Evolutionary conservation across 2,329 filamentous ascomycete genomes (phyloP).

Genomic region (Colletotrichum tanaceti): DNA sequence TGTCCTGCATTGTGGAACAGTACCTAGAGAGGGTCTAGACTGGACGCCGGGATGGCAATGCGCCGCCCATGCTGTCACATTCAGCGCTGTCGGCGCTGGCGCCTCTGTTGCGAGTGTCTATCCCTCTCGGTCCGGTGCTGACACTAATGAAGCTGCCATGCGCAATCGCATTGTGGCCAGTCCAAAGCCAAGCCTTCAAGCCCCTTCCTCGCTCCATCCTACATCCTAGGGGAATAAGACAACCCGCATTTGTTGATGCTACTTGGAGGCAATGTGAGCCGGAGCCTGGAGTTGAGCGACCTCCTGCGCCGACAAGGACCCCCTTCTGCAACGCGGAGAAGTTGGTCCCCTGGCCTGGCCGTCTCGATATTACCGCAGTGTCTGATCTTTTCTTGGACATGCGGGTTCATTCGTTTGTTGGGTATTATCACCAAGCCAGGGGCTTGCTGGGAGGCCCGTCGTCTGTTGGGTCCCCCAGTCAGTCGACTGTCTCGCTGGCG

Average conservation of each 20-base stretch:
- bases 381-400: slow-evolving; percentile 7
- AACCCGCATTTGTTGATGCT: slow-evolving; percentile 1
- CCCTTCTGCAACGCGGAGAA: slow-evolving; percentile 4
- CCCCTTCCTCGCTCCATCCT: too few relatives aligned
- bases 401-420: slow-evolving; percentile 11
- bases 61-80: neutral
- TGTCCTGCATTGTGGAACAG: neutral
- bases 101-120: slow-evolving; percentile 17
- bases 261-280: slow-evolving; percentile 9
- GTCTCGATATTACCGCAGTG: slow-evolving; percentile 17
- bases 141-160: slow-evolving; percentile 20
- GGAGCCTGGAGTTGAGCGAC: slow-evolving; percentile 9
- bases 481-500: slow-evolving; percentile 1
- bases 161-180: slow-evolving; percentile 6
- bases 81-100: slow-evolving; percentile 20
- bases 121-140: slow-evolving; percentile 18
- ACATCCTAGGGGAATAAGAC: slow-evolving; percentile 15
- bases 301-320: slow-evolving; percentile 18
- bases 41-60: neutral
- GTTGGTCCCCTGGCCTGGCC: slow-evolving; percentile 15
- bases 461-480: neutral
- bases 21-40: neutral
- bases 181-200: slow-evolving; percentile 14
- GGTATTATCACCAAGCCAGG: neutral
- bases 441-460: slow-evolving; percentile 17